phyloP scores from a whole-genome alignment of 495 filamentous ascomycete species.

The Aspergillus coremiiformis region DNA sequence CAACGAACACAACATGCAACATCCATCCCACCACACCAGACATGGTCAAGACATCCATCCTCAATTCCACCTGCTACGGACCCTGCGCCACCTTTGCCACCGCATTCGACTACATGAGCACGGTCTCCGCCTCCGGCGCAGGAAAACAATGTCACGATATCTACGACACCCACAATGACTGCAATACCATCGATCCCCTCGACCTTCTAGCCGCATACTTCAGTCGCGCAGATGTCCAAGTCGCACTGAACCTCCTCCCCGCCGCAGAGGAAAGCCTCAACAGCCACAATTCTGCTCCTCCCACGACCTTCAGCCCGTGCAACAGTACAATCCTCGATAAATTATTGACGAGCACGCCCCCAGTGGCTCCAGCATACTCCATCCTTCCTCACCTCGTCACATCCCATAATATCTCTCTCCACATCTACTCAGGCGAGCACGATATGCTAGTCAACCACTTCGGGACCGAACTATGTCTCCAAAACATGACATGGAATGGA shows the following conservation, averaged over 20 bases:
- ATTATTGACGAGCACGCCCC: conserved; percentile 15
- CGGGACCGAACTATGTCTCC: conserved; percentile 30
- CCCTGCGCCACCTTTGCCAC: conserved; percentile 35
- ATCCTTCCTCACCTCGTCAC: conserved; percentile 30
- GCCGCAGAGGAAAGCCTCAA: conserved; percentile 5
- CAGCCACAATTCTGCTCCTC: neutral
- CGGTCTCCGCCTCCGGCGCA: conserved; percentile 8
- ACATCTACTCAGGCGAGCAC: conserved; percentile 34
- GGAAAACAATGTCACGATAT: conserved; percentile 24
- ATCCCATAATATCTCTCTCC: conserved; percentile 27
- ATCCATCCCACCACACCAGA: conserved; percentile 17
- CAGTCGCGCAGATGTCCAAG: conserved; percentile 29
- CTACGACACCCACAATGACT: conserved; percentile 32
- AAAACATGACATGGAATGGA: conserved; percentile 36
- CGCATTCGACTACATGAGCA: conserved; percentile 24
- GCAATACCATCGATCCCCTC: conserved; percentile 20
- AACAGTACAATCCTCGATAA: conserved; percentile 24
- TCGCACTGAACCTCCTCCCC: conserved; percentile 25
- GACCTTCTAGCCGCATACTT: conserved; percentile 26
- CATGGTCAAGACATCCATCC: conserved; percentile 24
- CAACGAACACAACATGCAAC: conserved; percentile 19
- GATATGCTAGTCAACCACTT: conserved; percentile 38
- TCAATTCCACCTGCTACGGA: conserved; percentile 32
- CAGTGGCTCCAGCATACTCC: conserved; percentile 24
- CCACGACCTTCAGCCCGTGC: conserved; percentile 19